Evolutionary conservation across 192 early-diverging fungal species (phyloP), one percentile per base, ranked within the genome.

Genomic region (Lobosporangium transversale): DNA sequence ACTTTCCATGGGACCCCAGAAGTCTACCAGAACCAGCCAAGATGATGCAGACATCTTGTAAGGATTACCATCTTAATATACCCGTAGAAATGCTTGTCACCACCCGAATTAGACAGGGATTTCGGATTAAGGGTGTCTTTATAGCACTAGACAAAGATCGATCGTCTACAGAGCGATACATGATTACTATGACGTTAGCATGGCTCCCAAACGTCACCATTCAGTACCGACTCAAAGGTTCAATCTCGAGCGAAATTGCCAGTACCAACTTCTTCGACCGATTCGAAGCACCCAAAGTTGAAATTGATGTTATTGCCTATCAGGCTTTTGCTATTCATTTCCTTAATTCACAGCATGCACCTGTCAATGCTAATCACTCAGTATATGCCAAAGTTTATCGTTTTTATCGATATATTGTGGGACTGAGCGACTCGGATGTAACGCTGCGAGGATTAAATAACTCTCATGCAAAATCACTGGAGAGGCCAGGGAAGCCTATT

Each of bases 141-240:
- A 57, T 89, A 30, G 66, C 67, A 4, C 74, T 83, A 42, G 78
- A 82, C 57, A 40, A 73, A 63, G 55, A 80, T 44, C 61, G 73
- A 24, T 59, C 60, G 18, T 78, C 80, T 18, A 44, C 62, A 14
- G 81, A 91, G 76, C 80, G 85, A 23, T 81, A 91, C n/a, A 79
- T 79, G 27, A 81, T 92, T 47, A 86, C 80, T n/a, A 78, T 94
- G 78, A 81, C 87, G 21, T 58, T 92, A 47, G 82, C 87, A 12
- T 92, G 90, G 90, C 85, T 90, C 33, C 90, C 92, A 10, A 90
- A 92, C 65, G 84, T 94, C 40, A 91, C 86, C 1, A 81, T 94
- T 15, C 86, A 92, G 45, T 94, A 94, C 76, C 82, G 85, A 55
- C 88, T 92, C 37, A 87, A 82, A 50, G 85, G 84, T 15, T 64